Evolutionary conservation across 106 monocot genomes (phyloP).

Genomic region (Posidonia australis): DNA sequence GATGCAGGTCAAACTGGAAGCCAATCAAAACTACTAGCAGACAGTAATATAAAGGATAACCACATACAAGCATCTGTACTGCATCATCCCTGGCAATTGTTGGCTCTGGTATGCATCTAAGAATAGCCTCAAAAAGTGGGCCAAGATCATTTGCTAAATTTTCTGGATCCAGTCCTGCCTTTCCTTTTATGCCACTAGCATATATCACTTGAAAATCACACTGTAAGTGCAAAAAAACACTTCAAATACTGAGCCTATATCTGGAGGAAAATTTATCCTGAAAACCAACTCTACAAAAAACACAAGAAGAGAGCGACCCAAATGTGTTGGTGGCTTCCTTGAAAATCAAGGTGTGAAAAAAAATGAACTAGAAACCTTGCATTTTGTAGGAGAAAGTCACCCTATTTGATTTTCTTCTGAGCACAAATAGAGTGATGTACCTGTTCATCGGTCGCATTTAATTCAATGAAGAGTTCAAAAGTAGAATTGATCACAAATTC

Average conservation of each 20-base stretch:
- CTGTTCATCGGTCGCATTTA: slow-evolving; percentile 99
- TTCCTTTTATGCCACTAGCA: slow-evolving; percentile 95
- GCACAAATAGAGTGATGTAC: slow-evolving; percentile 18
- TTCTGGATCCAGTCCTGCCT: slow-evolving; percentile 82
- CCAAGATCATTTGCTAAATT: slow-evolving; percentile 91
- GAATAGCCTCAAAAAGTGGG: slow-evolving; percentile 94
- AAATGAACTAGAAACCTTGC: not conserved
- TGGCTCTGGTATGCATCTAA: slow-evolving; percentile 97
- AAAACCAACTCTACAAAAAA: too few species aligned
- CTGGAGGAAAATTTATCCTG: not conserved
- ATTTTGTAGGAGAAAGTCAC: too few species aligned
- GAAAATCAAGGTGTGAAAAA: not conserved
- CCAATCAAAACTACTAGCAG: too few species aligned
- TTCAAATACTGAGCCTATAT: not conserved
- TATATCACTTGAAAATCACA: slow-evolving; percentile 99
- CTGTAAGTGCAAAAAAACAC: slow-evolving; percentile 24
- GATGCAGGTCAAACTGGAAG: not conserved
- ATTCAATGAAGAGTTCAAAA: slow-evolving; percentile 98
- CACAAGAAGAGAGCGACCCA: too few species aligned
- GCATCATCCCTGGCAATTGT: slow-evolving; percentile 72
- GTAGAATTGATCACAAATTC: slow-evolving; percentile 95
- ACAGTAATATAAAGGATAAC: not conserved
- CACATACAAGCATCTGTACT: slow-evolving; percentile 94
- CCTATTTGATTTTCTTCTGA: not conserved
- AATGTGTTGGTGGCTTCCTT: not conserved